Percentiles rank a stretch among this genome's conserved stretches.
These are phyloP conservation scores for Adiantum capillusveneris DNA, from an alignment of 75 land plant species.

Conservation along the genomic window DNA sequence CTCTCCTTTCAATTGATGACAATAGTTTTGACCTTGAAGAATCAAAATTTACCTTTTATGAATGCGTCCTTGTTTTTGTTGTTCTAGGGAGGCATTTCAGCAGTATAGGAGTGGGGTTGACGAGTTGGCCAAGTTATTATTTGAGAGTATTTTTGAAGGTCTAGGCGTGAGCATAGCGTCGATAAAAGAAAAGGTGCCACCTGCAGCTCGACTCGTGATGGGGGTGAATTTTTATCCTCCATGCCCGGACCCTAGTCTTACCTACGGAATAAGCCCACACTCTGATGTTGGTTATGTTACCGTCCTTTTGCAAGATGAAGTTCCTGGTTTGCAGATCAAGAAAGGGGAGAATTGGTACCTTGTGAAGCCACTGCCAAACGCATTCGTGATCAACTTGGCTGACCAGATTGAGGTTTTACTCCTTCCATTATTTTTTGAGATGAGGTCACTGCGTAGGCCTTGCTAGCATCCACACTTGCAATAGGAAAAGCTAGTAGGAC, in stretches of 20 bases:
- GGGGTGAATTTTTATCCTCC: constrained; percentile 1
- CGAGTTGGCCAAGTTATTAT: not conserved
- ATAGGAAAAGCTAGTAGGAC: too few relatives aligned
- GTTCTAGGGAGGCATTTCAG: not conserved
- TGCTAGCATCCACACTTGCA: not conserved
- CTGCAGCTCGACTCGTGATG: not conserved
- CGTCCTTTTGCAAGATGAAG: constrained; percentile 48
- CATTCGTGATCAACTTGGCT: constrained; percentile 57
- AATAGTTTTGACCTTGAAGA: too few relatives aligned
- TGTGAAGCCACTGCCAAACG: constrained; percentile 42
- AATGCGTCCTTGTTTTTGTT: too few relatives aligned
- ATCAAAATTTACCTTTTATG: too few relatives aligned
- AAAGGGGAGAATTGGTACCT: constrained; percentile 34
- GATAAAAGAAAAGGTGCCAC: not conserved
- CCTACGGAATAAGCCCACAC: constrained; percentile 56
- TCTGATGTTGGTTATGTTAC: constrained; percentile 51
- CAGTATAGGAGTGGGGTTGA: not conserved
- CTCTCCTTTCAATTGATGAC: too few relatives aligned
- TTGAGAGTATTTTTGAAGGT: not conserved
- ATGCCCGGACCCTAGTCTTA: constrained; percentile 25
- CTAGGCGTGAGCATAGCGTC: not conserved
- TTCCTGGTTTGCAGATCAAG: constrained; percentile 43
- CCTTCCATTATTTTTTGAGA: not conserved
- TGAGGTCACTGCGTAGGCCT: not conserved
- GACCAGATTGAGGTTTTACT: constrained; percentile 54